phyloP scores from a whole-genome alignment of 1,284 basidiomycete genomes.

The Boletus semigastroideus region DNA sequence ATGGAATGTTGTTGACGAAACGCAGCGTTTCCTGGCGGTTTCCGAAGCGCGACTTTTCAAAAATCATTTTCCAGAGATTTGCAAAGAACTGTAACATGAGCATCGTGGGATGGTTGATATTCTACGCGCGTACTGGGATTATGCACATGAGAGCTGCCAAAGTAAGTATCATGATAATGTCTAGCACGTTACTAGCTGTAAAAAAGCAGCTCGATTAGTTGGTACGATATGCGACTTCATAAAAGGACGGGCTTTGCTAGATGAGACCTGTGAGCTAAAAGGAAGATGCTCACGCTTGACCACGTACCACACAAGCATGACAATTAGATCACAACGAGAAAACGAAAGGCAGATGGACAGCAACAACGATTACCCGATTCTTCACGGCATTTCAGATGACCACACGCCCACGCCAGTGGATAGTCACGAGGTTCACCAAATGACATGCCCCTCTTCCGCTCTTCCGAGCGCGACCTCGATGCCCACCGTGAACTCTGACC shows the following conservation, averaged over 20 bases:
- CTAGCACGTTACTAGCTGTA: constrained; percentile 2
- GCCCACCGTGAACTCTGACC: constrained; percentile 31
- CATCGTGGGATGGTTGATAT: constrained; percentile 4
- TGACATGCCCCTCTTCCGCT: constrained; percentile 32
- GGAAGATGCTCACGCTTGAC: neutral
- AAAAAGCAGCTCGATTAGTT: constrained; percentile 15
- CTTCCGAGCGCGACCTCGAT: constrained; percentile 34
- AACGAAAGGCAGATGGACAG: constrained; percentile 15
- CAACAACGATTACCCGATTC: constrained; percentile 18
- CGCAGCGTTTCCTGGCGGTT: too few relatives aligned
- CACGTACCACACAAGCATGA: constrained; percentile 14
- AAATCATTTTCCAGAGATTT: too few relatives aligned
- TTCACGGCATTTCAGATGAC: constrained; percentile 6
- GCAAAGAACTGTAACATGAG: too few relatives aligned
- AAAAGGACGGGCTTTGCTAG: neutral
- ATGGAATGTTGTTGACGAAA: neutral
- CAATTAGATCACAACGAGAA: neutral
- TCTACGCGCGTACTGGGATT: constrained; percentile 9
- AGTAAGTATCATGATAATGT: constrained; percentile 14
- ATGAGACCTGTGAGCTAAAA: constrained; percentile 2
- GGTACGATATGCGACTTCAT: constrained; percentile 5
- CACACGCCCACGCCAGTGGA: neutral
- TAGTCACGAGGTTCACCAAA: constrained; percentile 25
- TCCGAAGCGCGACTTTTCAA: too few relatives aligned
- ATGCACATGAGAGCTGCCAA: constrained; percentile 23